Evolutionary conservation across 371 early-diverging fungal species (phyloP).

Genomic region (Apophysomyces elegans): DNA sequence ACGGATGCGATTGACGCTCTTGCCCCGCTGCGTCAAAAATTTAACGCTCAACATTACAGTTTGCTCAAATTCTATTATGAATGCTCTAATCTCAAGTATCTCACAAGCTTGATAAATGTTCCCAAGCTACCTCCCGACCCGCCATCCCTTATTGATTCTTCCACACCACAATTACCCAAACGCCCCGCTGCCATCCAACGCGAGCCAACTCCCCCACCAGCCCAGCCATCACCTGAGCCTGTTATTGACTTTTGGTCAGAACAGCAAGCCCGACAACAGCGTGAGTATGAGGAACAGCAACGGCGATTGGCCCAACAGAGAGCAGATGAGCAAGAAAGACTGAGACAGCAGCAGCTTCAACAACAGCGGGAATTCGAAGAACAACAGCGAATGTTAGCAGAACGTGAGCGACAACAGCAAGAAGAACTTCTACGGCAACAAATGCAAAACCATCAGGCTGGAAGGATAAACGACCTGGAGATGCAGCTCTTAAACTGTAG

Average conservation of each 20-base stretch:
- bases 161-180: slow-evolving; percentile 45
- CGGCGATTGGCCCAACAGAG: slow-evolving; percentile 63
- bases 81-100: slow-evolving; percentile 86
- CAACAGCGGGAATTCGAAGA: slow-evolving; percentile 78
- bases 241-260: slow-evolving; percentile 68
- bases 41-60: slow-evolving; percentile 84
- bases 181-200: slow-evolving; percentile 31
- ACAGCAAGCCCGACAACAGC: slow-evolving; percentile 70
- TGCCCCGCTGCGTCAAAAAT: slow-evolving; percentile 84
- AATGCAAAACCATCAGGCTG: slow-evolving; percentile 75
- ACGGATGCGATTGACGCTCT: slow-evolving; percentile 85
- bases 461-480: slow-evolving; percentile 78
- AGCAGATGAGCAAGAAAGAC: slow-evolving; percentile 62
- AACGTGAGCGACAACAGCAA: slow-evolving; percentile 69
- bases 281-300: slow-evolving; percentile 77
- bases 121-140: slow-evolving; percentile 86
- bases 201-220: slow-evolving; percentile 44
- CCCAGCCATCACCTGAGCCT: slow-evolving; percentile 63
- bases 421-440: slow-evolving; percentile 75
- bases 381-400: slow-evolving; percentile 70
- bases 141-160: slow-evolving; percentile 66
- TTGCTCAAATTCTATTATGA: slow-evolving; percentile 91
- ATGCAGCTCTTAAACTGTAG: slow-evolving; percentile 76
- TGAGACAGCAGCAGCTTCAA: slow-evolving; percentile 63
- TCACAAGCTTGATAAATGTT: slow-evolving; percentile 91